Evolutionary conservation across 345 rosid species (phyloP).

Genomic region (Rhizophora apiculata): DNA sequence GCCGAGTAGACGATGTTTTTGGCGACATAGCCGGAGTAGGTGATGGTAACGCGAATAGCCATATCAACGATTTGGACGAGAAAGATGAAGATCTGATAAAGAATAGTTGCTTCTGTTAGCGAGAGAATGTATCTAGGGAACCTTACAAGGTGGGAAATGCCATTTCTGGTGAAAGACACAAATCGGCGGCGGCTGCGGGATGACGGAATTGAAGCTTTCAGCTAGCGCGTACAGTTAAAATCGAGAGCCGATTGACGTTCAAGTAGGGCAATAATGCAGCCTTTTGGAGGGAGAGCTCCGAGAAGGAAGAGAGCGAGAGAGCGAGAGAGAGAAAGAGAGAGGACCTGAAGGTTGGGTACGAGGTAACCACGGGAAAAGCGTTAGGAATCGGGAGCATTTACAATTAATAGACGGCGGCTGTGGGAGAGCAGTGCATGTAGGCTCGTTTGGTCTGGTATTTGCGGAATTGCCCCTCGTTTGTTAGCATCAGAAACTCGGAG

Average conservation of each 20-base stretch:
- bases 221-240: background rate
- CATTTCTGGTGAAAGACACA: conserved; percentile 20
- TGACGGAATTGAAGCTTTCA: conserved; percentile 24
- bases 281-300: background rate
- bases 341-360: background rate
- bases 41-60: conserved; percentile 74
- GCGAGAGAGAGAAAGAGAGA: background rate
- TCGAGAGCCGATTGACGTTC: background rate
- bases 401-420: conserved; percentile 6
- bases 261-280: background rate
- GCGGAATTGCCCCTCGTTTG: conserved; percentile 22
- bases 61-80: conserved; percentile 40
- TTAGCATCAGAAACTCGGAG: background rate
- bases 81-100: conserved; percentile 26
- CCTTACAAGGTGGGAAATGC: conserved; percentile 25
- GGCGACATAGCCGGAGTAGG: conserved; percentile 58
- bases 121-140: conserved; percentile 19
- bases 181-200: conserved; percentile 14
- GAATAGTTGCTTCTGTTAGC: conserved; percentile 5
- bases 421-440: background rate
- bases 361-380: background rate
- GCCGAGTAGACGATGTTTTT: conserved; percentile 54
- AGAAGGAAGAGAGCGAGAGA: no score
- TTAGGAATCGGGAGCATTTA: background rate
- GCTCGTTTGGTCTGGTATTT: conserved; percentile 14